These are phyloP conservation scores for Colletotrichum sp. DNA, from an alignment of 2,329 filamentous ascomycete genomes.

Conservation along the genomic window DNA sequence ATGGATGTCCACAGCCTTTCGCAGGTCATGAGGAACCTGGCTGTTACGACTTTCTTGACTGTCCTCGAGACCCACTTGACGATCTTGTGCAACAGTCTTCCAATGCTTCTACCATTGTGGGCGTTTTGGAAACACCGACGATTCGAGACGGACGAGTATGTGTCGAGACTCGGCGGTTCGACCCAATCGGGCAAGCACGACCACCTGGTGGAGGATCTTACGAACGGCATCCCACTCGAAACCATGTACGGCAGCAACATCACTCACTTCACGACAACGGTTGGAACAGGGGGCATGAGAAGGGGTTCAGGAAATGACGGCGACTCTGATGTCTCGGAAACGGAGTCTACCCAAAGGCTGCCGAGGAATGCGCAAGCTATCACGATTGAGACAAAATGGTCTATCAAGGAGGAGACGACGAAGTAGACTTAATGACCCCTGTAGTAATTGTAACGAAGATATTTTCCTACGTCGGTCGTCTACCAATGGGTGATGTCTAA, in stretches of 20 bases:
- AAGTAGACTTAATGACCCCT: neutral
- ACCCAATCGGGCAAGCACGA: slow-evolving; percentile 3
- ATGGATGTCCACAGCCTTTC: slow-evolving; percentile 26
- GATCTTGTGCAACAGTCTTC: slow-evolving; percentile 27
- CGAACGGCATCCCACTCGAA: slow-evolving; percentile 4
- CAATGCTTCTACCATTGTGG: slow-evolving; percentile 22
- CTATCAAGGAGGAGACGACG: slow-evolving; percentile 3
- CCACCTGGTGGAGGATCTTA: slow-evolving; percentile 8
- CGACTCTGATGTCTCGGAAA: neutral
- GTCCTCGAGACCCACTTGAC: slow-evolving; percentile 25
- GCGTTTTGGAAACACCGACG: slow-evolving; percentile 3
- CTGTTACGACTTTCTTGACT: slow-evolving; percentile 28
- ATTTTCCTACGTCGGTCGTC: neutral
- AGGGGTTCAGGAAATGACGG: neutral
- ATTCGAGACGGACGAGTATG: slow-evolving; percentile 7
- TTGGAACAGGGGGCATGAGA: neutral
- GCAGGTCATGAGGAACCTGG: slow-evolving; percentile 27
- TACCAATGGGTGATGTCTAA: neutral
- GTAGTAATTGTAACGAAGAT: neutral
- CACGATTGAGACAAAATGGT: slow-evolving; percentile 9
- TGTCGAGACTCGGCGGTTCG: neutral
- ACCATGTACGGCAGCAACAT: slow-evolving; percentile 4
- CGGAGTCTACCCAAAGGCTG: neutral
- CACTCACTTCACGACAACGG: neutral
- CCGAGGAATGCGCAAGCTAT: slow-evolving; percentile 3